These are phyloP conservation scores for Phytophthora boehmeriae DNA, from an alignment of 352 stramenopile species.

Conservation along the genomic window DNA sequence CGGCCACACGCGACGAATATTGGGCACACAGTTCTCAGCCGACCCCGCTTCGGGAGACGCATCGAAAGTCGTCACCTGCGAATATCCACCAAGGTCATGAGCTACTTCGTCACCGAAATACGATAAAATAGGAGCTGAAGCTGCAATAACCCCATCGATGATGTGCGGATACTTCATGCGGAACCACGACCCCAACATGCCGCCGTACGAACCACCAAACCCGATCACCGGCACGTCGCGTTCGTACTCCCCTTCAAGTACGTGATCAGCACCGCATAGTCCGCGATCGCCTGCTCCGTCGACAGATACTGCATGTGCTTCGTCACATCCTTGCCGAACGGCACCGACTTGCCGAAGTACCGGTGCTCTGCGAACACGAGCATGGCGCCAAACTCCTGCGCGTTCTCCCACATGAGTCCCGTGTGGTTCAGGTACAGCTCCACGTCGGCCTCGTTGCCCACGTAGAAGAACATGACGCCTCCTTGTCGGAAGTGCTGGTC, in stretches of 20 bases:
- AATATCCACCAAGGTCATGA: constrained; percentile 31
- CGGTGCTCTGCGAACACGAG: constrained; percentile 98
- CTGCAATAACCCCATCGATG: constrained; percentile 68
- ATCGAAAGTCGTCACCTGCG: constrained; percentile 44
- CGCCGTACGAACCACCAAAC: constrained; percentile 82
- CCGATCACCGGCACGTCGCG: constrained; percentile 62
- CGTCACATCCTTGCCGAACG: constrained; percentile 70
- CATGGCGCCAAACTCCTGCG: constrained; percentile 86
- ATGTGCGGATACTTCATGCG: constrained; percentile 81
- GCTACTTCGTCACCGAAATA: constrained; percentile 44
- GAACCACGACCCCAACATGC: constrained; percentile 78
- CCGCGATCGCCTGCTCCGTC: constrained; percentile 83
- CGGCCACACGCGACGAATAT: constrained; percentile 50
- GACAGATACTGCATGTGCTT: constrained; percentile 81
- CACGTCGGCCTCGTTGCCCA: constrained; percentile 95
- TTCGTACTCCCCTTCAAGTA: constrained; percentile 51
- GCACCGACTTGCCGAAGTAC: constrained; percentile 95
- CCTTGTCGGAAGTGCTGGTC: constrained; percentile 65
- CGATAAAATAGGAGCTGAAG: constrained; percentile 67
- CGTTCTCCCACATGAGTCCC: constrained; percentile 96
- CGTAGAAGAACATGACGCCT: constrained; percentile 93
- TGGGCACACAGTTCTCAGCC: constrained; percentile 49
- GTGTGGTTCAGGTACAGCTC: constrained; percentile 96
- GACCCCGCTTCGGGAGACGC: constrained; percentile 51
- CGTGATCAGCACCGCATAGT: constrained; percentile 69